Conservation (phyloP, 1,284 basidiomycete species). For the Puccinia polysora region DNA sequence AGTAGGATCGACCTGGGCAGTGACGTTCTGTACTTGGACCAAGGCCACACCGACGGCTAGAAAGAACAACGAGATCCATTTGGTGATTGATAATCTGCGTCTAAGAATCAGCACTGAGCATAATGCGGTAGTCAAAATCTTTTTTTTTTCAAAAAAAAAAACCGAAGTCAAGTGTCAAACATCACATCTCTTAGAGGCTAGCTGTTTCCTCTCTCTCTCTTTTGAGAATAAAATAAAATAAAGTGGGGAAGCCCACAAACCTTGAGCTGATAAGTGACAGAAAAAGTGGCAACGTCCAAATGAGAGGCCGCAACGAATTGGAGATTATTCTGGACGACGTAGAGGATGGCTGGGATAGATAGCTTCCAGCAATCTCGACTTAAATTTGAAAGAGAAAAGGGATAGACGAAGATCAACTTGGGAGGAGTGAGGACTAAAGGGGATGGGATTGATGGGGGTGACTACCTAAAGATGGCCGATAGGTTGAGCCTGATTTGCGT, state of each 20-base stretch:
- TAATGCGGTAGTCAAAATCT: conserved; percentile 91
- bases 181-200: background rate
- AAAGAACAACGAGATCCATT: conserved; percentile 78
- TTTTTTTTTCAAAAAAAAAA: too few relatives aligned
- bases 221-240: background rate
- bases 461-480: conserved; percentile 10
- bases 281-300: conserved; percentile 88
- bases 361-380: conserved; percentile 92
- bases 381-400: conserved; percentile 61
- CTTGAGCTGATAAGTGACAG: conserved; percentile 56
- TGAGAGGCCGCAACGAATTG: conserved; percentile 92
- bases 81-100: conserved; percentile 66
- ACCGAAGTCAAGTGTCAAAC: background rate
- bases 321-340: conserved; percentile 92
- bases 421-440: conserved; percentile 42
- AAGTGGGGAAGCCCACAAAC: background rate
- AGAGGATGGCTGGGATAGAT: conserved; percentile 90
- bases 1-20: too few relatives aligned
- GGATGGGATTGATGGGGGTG: conserved; percentile 49
- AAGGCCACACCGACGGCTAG: conserved; percentile 86
- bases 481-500: conserved; percentile 15
- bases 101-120: conserved; percentile 87
- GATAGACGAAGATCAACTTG: conserved; percentile 55
- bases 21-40: conserved; percentile 81
- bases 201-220: background rate